Base-by-base conservation (phyloP, 1,284 basidiomycete species). In the Caloboletus firmus region DNA sequence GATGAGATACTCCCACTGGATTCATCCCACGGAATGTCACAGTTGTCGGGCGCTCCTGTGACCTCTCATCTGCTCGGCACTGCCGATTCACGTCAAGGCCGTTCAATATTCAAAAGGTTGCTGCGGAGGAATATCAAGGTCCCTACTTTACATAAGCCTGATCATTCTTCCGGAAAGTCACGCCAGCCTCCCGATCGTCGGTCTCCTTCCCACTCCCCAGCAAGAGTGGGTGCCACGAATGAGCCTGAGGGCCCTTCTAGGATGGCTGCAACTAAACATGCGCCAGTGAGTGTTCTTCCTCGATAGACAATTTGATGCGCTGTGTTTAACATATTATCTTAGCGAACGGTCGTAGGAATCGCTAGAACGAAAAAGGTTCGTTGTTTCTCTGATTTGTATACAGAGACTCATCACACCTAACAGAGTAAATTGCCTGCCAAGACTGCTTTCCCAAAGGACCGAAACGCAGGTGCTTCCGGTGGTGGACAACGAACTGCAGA, bases 31-130 rank as follows among this genome's bases (percentile, higher is more conserved):
- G n/a, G n/a, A n/a, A n/a, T n/a, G n/a, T n/a, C n/a, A n/a, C n/a
- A n/a, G n/a, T n/a, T n/a, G n/a, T 0, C 8, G 2, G 0, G 2
- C 7, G 9, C 18, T 6, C 36, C 18, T 2, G 2, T 12, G 36
- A 20, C 22, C 6, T 41, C 15, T 5, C 17, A 22, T 10, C 10
- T 13, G 1, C n/a, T n/a, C n/a, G n/a, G n/a, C n/a, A n/a, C n/a
- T n/a, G n/a, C n/a, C n/a, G 42, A 28, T 7, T 17, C 26, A 13
- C n/a, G 10, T 10, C n/a, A n/a, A n/a, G n/a, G n/a, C n/a, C n/a
- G n/a, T n/a, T n/a, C n/a, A n/a, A n/a, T n/a, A n/a, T n/a, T n/a
- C n/a, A n/a, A n/a, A n/a, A n/a, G n/a, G n/a, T n/a, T n/a, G n/a
- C n/a, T n/a, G n/a, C n/a, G n/a, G n/a, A n/a, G n/a, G n/a, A n/a